These are phyloP conservation scores for Candolleomyces efflorescens DNA, from an alignment of 768 basidiomycete species.

Conservation along the genomic window DNA sequence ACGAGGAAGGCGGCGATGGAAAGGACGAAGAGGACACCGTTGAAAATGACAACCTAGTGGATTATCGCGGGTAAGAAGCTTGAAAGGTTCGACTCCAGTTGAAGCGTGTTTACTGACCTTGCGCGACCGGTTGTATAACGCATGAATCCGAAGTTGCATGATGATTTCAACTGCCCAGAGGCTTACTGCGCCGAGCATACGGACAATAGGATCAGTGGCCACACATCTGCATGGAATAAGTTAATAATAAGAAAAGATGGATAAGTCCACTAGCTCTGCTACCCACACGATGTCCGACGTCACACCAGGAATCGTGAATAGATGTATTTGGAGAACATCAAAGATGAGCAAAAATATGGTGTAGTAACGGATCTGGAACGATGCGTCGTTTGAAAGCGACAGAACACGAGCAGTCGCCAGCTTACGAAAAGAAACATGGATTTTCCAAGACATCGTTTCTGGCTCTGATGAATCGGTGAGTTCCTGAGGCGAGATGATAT, in stretches of 20 bases:
- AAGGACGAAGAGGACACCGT: constrained; percentile 32
- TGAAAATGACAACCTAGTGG: constrained; percentile 33
- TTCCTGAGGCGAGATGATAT: background rate
- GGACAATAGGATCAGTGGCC: constrained; percentile 38
- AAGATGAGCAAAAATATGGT: constrained; percentile 40
- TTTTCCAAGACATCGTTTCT: background rate
- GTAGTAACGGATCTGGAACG: constrained; percentile 41
- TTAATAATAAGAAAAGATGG: constrained; percentile 9
- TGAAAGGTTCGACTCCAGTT: background rate
- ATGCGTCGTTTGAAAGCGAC: background rate
- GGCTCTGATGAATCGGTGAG: background rate
- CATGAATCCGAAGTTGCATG: constrained; percentile 45
- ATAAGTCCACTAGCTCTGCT: background rate
- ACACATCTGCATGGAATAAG: constrained; percentile 31
- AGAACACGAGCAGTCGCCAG: background rate
- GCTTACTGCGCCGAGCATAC: constrained; percentile 38
- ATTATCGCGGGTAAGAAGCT: background rate
- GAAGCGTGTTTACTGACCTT: constrained; percentile 20
- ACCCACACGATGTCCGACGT: constrained; percentile 7
- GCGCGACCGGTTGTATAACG: constrained; percentile 35
- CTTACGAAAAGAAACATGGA: background rate
- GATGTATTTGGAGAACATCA: constrained; percentile 42
- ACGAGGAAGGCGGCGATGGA: constrained; percentile 40
- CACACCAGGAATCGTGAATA: constrained; percentile 35
- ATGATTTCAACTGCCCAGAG: constrained; percentile 47